Evolutionary conservation across 2,329 filamentous ascomycete species (phyloP).

Genomic region (Scytalidium sp.): DNA sequence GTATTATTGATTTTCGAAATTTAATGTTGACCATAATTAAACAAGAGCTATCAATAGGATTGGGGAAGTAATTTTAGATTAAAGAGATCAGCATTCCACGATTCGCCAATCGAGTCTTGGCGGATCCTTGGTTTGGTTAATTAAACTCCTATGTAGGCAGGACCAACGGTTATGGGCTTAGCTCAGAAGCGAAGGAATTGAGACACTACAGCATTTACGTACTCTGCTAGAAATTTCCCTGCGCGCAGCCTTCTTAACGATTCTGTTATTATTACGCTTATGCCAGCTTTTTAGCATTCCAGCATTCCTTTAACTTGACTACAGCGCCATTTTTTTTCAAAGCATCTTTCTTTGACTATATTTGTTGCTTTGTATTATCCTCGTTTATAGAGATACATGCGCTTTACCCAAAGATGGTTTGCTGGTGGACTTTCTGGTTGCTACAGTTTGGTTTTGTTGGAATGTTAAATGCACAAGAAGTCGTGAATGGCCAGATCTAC

Average conservation of each 20-base stretch:
- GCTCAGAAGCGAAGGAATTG: no score
- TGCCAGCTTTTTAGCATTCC: conserved; percentile 8
- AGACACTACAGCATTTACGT: no score
- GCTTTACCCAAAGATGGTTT: background rate
- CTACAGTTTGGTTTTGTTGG: conserved; percentile 10
- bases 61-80: no score
- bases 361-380: conserved; percentile 7
- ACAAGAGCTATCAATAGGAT: no score
- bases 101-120: no score
- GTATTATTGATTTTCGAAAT: no score
- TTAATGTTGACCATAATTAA: no score
- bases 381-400: conserved; percentile 7
- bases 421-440: background rate
- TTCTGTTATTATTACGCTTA: conserved; percentile 16
- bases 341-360: conserved; percentile 2
- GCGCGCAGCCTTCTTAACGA: conserved; percentile 7
- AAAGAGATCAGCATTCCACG: no score
- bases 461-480: conserved; percentile 43
- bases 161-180: no score
- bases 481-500: conserved; percentile 63
- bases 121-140: no score
- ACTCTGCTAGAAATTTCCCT: no score
- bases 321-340: conserved; percentile 5
- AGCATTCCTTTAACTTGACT: conserved; percentile 10
- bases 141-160: no score